Conservation (phyloP, 805 yeast genomes). For the Starmerella davenportii region DNA sequence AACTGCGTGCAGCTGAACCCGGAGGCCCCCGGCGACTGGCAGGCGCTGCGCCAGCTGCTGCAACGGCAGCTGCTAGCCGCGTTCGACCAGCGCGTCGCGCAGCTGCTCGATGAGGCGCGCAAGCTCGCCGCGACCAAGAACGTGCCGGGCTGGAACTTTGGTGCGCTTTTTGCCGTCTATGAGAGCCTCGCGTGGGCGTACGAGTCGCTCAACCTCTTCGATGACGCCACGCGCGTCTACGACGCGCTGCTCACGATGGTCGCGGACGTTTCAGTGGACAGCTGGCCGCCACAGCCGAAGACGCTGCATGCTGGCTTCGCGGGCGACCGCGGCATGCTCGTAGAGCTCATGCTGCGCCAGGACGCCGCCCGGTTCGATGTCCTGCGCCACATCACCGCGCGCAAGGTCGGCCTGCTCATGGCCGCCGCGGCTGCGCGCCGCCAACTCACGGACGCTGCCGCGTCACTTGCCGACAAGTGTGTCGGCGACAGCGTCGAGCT, state of each 20-base stretch:
- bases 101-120: constrained; percentile 27
- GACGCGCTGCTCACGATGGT: constrained; percentile 27
- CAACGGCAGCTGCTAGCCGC: constrained; percentile 37
- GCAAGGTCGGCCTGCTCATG: constrained; percentile 23
- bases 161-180: constrained; percentile 28
- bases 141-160: constrained; percentile 30
- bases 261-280: constrained; percentile 11
- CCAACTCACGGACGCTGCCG: constrained; percentile 8
- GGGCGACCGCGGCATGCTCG: constrained; percentile 13
- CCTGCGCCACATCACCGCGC: constrained; percentile 22
- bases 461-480: constrained; percentile 19
- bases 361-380: constrained; percentile 26
- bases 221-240: constrained; percentile 41
- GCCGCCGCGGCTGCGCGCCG: constrained; percentile 12
- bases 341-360: constrained; percentile 23
- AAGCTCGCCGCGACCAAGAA: constrained; percentile 23
- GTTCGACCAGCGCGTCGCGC: constrained; percentile 31
- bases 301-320: constrained; percentile 7
- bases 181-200: constrained; percentile 37
- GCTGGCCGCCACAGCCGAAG: constrained; percentile 9
- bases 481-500: constrained; percentile 5
- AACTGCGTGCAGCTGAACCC: constrained; percentile 14
- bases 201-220: constrained; percentile 37
- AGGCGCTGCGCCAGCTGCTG: constrained; percentile 27
- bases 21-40: constrained; percentile 27